Conservation (phyloP, 2,329 filamentous ascomycete genomes). For the Phaeosphaeriaceae sp. region DNA sequence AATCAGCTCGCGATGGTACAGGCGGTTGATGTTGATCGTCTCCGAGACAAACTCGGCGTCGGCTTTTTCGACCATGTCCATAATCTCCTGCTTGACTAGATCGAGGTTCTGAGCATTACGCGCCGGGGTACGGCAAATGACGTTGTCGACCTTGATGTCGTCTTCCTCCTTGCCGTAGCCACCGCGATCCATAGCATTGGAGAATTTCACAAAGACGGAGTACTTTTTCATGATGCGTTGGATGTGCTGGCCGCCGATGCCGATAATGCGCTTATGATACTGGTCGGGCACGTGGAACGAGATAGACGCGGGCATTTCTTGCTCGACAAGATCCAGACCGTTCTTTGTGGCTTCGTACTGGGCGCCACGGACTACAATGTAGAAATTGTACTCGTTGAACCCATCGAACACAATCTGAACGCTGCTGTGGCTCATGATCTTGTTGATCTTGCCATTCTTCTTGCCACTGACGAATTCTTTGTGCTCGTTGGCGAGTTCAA, state of each 20-base stretch:
- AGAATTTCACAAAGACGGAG: slow-evolving; percentile 99
- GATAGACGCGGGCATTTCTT: slow-evolving; percentile 99
- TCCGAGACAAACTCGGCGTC: slow-evolving; percentile 97
- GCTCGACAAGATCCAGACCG: slow-evolving; percentile 89
- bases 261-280: slow-evolving; percentile 99
- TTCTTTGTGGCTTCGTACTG: slow-evolving; percentile 95
- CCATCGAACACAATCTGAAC: slow-evolving; percentile 99
- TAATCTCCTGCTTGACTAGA: slow-evolving; percentile 96
- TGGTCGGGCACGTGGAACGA: slow-evolving; percentile 99
- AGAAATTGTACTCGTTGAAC: slow-evolving; percentile 99
- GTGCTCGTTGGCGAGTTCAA: slow-evolving; percentile 98
- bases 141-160: slow-evolving; percentile 98
- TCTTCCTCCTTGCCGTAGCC: slow-evolving; percentile 95
- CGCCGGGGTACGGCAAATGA: slow-evolving; percentile 96
- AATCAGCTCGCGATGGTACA: slow-evolving; percentile 95
- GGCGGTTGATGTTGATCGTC: slow-evolving; percentile 88
- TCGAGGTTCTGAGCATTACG: slow-evolving; percentile 97
- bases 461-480: slow-evolving; percentile 99
- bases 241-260: slow-evolving; percentile 97
- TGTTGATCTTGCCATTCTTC: slow-evolving; percentile 99
- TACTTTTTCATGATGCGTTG: slow-evolving; percentile 99
- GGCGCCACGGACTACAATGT: slow-evolving; percentile 93
- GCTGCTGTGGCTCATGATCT: slow-evolving; percentile 99
- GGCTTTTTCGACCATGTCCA: slow-evolving; percentile 98
- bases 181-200: slow-evolving; percentile 97